Conservation (phyloP, 108 stramenopile species). For the Skeletonema grethae region DNA sequence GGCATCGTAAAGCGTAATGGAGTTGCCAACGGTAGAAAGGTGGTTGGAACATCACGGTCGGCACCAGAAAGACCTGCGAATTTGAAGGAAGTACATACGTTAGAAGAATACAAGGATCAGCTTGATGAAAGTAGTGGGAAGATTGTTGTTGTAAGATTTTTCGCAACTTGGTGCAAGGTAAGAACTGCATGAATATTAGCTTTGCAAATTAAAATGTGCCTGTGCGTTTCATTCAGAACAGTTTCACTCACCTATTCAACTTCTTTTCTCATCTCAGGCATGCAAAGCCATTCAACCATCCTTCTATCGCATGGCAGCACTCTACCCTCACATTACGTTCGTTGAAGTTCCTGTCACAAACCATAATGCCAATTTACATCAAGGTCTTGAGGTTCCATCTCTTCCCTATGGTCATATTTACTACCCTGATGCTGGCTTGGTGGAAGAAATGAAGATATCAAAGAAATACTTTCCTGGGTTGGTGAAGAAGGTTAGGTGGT, state of each 20-base stretch:
- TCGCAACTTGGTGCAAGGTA: conserved; percentile 77
- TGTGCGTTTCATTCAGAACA: background rate
- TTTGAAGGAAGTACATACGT: conserved; percentile 47
- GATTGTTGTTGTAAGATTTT: conserved; percentile 68
- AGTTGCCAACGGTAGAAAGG: conserved; percentile 1
- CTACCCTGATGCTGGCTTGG: conserved; percentile 62
- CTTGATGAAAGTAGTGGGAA: conserved; percentile 47
- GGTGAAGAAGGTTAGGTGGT: conserved; percentile 45
- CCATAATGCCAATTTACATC: conserved; percentile 69
- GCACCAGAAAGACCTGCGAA: conserved; percentile 36
- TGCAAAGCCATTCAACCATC: conserved; percentile 70
- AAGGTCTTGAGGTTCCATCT: conserved; percentile 65
- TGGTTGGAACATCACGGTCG: background rate
- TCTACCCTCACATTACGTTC: conserved; percentile 55
- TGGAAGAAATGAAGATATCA: conserved; percentile 64
- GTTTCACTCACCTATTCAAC: background rate
- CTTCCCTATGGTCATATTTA: conserved; percentile 76
- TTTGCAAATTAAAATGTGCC: background rate
- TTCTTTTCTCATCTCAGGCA: conserved; percentile 36
- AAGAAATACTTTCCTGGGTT: conserved; percentile 48
- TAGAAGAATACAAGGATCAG: conserved; percentile 64
- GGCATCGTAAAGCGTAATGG: conserved; percentile 30
- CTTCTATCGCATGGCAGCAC: conserved; percentile 56
- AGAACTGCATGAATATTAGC: conserved; percentile 5
- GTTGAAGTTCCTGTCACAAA: conserved; percentile 74